These are phyloP conservation scores for Dillenia turbinata DNA, from an alignment of 164 flowering plant genomes.

Conservation along the genomic window DNA sequence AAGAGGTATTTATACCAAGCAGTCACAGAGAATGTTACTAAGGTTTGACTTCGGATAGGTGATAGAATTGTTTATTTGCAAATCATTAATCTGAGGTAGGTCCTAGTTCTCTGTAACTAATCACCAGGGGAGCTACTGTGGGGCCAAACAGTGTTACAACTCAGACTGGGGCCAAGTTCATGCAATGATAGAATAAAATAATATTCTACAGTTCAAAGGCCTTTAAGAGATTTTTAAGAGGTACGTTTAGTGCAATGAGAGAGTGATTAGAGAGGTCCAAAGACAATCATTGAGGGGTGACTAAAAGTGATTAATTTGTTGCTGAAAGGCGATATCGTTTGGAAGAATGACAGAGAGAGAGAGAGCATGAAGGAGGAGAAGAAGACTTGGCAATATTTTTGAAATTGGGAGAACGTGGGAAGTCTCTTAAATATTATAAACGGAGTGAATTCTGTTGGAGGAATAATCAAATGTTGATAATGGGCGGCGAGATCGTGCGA, in stretches of 20 bases:
- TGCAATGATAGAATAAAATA: conserved; percentile 29
- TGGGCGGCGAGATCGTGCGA: conserved; percentile 44
- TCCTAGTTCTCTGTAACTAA: conserved; percentile 29
- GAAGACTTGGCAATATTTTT: background rate
- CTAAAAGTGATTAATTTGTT: conserved; percentile 12
- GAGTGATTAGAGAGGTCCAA: conserved; percentile 4
- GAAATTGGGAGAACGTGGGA: conserved; percentile 26
- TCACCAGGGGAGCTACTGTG: conserved; percentile 25
- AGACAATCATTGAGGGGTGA: conserved; percentile 20
- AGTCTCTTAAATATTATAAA: conserved; percentile 16
- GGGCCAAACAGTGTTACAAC: conserved; percentile 36
- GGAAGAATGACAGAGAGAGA: conserved; percentile 2
- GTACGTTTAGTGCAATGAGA: conserved; percentile 4
- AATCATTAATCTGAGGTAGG: conserved; percentile 19
- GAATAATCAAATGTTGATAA: conserved; percentile 1
- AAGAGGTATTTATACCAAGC: conserved; percentile 34
- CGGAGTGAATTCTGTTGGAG: conserved; percentile 12
- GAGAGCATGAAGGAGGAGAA: background rate
- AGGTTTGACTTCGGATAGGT: conserved; percentile 33
- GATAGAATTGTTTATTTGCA: conserved; percentile 13
- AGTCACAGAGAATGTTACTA: conserved; percentile 15
- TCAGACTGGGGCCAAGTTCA: conserved; percentile 34
- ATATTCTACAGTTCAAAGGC: conserved; percentile 4
- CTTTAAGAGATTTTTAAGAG: conserved; percentile 7
- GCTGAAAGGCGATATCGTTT: background rate